Evolutionary conservation across 768 basidiomycete genomes (phyloP).

Genomic region (Leccinum longicurvipes): DNA sequence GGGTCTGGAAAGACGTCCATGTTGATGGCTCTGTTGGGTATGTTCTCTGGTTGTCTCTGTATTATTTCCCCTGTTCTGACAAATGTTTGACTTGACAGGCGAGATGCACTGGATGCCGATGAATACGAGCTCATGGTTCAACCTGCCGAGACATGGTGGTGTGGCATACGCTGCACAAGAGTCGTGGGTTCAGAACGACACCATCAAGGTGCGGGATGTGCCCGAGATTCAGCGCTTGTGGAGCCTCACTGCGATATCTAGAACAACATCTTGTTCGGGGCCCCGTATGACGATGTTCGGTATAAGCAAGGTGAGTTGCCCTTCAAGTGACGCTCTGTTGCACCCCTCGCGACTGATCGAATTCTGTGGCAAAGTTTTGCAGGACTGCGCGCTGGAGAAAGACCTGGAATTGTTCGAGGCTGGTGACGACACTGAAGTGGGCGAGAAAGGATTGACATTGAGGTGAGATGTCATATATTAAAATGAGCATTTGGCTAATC

Average conservation of each 20-base stretch:
- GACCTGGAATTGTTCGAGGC: background rate
- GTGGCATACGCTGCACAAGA: constrained; percentile 2
- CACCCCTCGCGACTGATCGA: background rate
- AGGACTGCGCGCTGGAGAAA: background rate
- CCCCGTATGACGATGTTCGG: background rate
- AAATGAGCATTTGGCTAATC: background rate
- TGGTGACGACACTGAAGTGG: constrained; percentile 1
- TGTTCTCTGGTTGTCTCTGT: background rate
- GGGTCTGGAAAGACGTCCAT: constrained; percentile 4
- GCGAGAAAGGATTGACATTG: constrained; percentile 1
- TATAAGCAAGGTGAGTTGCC: background rate
- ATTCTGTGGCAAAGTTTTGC: background rate
- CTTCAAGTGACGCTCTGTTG: background rate
- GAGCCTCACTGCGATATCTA: background rate
- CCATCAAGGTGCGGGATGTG: background rate
- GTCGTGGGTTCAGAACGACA: constrained; percentile 4
- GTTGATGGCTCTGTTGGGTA: constrained; percentile 1
- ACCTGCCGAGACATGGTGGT: background rate
- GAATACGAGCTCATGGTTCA: background rate
- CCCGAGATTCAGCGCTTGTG: background rate
- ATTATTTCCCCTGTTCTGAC: no score
- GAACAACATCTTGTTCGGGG: constrained; percentile 1
- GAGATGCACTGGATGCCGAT: constrained; percentile 4
- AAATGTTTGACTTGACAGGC: background rate
- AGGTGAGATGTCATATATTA: background rate